These are phyloP conservation scores for Blastobotrys americana DNA, from an alignment of 805 yeast genomes.

Conservation along the genomic window DNA sequence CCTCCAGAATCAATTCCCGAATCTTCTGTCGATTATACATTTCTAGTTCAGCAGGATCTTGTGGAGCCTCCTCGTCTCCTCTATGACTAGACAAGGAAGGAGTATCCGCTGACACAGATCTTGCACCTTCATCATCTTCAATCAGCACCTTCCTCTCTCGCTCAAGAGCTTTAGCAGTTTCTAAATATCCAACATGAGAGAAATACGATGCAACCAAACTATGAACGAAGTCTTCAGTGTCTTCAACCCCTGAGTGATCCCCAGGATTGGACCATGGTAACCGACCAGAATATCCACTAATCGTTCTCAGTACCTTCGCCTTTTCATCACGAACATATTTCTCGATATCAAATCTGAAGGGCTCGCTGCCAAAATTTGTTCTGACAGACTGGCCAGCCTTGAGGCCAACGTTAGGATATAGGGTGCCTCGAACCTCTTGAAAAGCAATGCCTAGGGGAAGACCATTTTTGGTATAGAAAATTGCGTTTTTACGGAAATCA, in stretches of 20 bases:
- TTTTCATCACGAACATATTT: conserved; percentile 46
- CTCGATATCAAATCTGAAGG: conserved; percentile 55
- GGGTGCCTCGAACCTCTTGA: conserved; percentile 34
- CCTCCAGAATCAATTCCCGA: conserved; percentile 36
- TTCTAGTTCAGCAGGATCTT: conserved; percentile 32
- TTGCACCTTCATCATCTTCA: conserved; percentile 11
- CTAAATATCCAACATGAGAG: conserved; percentile 50
- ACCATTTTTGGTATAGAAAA: conserved; percentile 82
- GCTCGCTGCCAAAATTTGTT: conserved; percentile 45
- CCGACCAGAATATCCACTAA: conserved; percentile 5
- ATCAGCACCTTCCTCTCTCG: conserved; percentile 36
- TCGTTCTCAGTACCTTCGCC: conserved; percentile 21
- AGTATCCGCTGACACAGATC: background rate
- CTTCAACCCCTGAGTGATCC: conserved; percentile 6
- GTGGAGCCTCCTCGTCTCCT: conserved; percentile 29
- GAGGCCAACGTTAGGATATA: conserved; percentile 47
- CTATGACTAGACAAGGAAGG: conserved; percentile 16
- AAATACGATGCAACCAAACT: conserved; percentile 43
- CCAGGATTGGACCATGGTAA: background rate
- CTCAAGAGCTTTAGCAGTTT: conserved; percentile 46
- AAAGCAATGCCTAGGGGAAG: conserved; percentile 51
- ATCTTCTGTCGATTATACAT: conserved; percentile 41
- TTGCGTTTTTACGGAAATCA: conserved; percentile 52
- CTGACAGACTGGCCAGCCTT: conserved; percentile 37
- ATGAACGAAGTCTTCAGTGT: conserved; percentile 24